A percentile compares a stretch with the other conserved stretches of the same genome.
Conservation (phyloP, 257 asterid genomes). For the Cruciata laevipes region DNA sequence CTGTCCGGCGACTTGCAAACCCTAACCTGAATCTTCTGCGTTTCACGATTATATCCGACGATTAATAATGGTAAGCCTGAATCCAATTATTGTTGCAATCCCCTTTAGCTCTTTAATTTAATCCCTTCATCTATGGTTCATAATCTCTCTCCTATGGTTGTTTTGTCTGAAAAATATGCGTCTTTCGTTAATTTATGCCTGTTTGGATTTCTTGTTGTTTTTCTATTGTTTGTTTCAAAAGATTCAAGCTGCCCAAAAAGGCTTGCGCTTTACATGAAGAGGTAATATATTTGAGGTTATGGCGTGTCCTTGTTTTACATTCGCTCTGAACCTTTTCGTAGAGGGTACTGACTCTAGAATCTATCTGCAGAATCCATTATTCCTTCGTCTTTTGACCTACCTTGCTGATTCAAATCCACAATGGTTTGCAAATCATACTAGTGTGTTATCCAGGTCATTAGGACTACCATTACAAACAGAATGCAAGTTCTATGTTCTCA, state of each 20-base stretch:
- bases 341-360: background rate
- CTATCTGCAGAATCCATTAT: background rate
- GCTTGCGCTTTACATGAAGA: too few species aligned
- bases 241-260: background rate
- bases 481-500: background rate
- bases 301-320: too few species aligned
- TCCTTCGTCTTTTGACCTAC: background rate
- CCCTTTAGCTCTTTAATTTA: background rate
- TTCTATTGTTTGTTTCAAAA: background rate
- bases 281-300: too few species aligned
- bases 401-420: background rate
- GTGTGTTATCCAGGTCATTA: too few species aligned
- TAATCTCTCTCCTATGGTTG: background rate
- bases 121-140: background rate
- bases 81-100: background rate
- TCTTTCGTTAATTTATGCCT: background rate
- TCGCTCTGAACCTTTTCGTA: background rate
- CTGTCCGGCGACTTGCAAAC: background rate
- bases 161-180: background rate
- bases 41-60: background rate
- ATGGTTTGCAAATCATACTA: too few species aligned
- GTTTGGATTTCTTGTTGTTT: background rate
- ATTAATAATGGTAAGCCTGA: background rate
- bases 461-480: background rate
- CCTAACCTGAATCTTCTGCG: background rate